Evolutionary conservation across 2,329 filamentous ascomycete species (phyloP).

Genomic region (Thermothelomyces thermophilus): DNA sequence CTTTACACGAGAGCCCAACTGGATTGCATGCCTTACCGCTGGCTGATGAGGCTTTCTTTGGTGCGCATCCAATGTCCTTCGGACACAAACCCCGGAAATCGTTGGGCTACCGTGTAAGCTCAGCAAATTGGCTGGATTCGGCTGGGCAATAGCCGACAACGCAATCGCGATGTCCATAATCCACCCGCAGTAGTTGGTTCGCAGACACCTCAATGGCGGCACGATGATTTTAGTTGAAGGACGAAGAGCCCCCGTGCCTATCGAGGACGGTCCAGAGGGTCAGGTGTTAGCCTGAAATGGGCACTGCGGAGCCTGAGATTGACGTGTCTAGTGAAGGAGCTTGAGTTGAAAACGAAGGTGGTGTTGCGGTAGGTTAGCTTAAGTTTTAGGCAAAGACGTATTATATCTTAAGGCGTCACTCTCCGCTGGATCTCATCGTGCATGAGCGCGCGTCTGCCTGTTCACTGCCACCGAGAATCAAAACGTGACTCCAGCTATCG

Average conservation of each 20-base stretch:
- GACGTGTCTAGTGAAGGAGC: slow-evolving; percentile 18
- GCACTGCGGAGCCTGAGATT: slow-evolving; percentile 15
- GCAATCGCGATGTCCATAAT: slow-evolving; percentile 1
- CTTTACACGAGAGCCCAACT: slow-evolving; percentile 27
- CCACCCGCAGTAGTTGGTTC: slow-evolving; percentile 9
- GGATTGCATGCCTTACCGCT: slow-evolving; percentile 13
- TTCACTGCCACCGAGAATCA: slow-evolving; percentile 4
- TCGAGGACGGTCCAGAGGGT: too few relatives aligned
- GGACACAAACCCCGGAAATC: slow-evolving; percentile 19
- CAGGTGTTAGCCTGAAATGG: slow-evolving; percentile 8
- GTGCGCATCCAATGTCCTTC: slow-evolving; percentile 10
- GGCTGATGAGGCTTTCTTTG: slow-evolving; percentile 4
- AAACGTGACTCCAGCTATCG: not conserved
- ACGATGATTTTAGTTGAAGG: slow-evolving; percentile 16
- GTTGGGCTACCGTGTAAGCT: slow-evolving; percentile 15
- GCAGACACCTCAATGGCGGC: slow-evolving; percentile 8
- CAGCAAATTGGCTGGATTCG: slow-evolving; percentile 5
- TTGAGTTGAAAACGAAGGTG: slow-evolving; percentile 4
- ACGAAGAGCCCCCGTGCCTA: too few relatives aligned
- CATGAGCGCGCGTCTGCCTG: slow-evolving; percentile 13
- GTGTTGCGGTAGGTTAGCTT: slow-evolving; percentile 10
- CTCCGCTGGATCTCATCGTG: slow-evolving; percentile 13
- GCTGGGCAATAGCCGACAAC: not conserved
- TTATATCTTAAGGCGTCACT: slow-evolving; percentile 18
- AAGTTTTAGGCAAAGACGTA: not conserved